phyloP scores from a whole-genome alignment of 768 basidiomycete species.

The Polyporus arcularius region DNA sequence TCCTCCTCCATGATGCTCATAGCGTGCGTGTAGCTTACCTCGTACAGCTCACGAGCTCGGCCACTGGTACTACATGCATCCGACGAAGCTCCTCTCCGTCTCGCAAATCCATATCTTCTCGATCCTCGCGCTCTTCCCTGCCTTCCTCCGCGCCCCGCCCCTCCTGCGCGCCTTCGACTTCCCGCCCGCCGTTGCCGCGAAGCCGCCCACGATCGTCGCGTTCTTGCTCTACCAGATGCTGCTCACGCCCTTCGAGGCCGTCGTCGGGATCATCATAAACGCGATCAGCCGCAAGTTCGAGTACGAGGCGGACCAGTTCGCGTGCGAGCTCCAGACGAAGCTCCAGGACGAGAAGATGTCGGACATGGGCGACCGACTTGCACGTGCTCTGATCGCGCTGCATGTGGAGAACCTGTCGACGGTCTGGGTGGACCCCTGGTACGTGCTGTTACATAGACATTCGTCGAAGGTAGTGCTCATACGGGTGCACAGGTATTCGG shows the following conservation, averaged over 20 bases:
- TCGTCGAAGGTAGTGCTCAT: background rate
- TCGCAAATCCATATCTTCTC: conserved; percentile 88
- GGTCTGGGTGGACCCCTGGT: conserved; percentile 94
- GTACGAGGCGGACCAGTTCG: conserved; percentile 90
- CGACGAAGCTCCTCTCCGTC: conserved; percentile 83
- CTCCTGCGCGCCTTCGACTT: conserved; percentile 84
- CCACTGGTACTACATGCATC: conserved; percentile 93
- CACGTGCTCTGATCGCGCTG: conserved; percentile 77
- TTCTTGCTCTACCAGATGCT: conserved; percentile 93
- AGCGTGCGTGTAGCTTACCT: background rate
- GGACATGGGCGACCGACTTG: conserved; percentile 86
- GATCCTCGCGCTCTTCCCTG: conserved; percentile 86
- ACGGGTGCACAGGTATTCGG: conserved; percentile 69
- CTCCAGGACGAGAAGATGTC: conserved; percentile 58
- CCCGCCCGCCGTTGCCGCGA: conserved; percentile 57
- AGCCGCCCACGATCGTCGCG: conserved; percentile 80
- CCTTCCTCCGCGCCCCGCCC: conserved; percentile 80
- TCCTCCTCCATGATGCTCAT: background rate
- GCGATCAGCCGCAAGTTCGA: conserved; percentile 85
- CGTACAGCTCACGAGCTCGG: conserved; percentile 87
- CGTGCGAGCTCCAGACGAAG: conserved; percentile 65
- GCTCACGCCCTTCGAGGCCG: conserved; percentile 73
- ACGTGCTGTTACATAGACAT: conserved; percentile 29
- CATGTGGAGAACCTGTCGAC: conserved; percentile 93
- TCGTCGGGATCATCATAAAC: conserved; percentile 76